Conservation (phyloP, 495 filamentous ascomycete species). For the Penicillium bovifimosum region DNA sequence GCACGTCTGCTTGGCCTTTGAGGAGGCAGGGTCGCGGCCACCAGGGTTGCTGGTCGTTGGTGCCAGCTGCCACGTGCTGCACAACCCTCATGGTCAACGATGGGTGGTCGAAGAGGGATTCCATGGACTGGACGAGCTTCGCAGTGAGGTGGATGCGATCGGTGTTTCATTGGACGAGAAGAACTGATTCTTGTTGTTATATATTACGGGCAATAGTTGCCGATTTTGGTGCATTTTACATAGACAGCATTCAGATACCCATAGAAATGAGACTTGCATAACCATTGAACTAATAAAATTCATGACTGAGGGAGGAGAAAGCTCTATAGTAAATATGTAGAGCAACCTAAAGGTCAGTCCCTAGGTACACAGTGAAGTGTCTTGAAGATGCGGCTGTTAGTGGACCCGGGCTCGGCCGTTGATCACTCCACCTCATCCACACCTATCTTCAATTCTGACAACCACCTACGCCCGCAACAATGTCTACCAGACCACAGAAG, state of each 20-base stretch:
- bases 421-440: constrained; percentile 8
- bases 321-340: no score
- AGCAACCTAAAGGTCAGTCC: no score
- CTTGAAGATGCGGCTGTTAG: background rate
- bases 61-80: constrained; percentile 71
- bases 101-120: constrained; percentile 94
- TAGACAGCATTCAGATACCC: constrained; percentile 23
- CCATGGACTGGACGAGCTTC: constrained; percentile 50
- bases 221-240: constrained; percentile 15
- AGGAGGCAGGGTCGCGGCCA: constrained; percentile 82
- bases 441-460: constrained; percentile 9
- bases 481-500: constrained; percentile 23
- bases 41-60: constrained; percentile 91
- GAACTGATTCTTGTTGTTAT: constrained; percentile 2
- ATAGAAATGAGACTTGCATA: constrained; percentile 8
- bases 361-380: no score
- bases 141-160: constrained; percentile 20
- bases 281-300: background rate
- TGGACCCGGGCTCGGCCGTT: constrained; percentile 5
- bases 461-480: constrained; percentile 11
- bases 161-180: constrained; percentile 7
- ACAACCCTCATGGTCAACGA: constrained; percentile 45
- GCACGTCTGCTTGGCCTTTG: constrained; percentile 73
- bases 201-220: constrained; percentile 8
- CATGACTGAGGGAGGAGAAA: no score